phyloP scores from a whole-genome alignment of 2,329 filamentous ascomycete genomes.

The Paracoccidioides brasiliensis region DNA sequence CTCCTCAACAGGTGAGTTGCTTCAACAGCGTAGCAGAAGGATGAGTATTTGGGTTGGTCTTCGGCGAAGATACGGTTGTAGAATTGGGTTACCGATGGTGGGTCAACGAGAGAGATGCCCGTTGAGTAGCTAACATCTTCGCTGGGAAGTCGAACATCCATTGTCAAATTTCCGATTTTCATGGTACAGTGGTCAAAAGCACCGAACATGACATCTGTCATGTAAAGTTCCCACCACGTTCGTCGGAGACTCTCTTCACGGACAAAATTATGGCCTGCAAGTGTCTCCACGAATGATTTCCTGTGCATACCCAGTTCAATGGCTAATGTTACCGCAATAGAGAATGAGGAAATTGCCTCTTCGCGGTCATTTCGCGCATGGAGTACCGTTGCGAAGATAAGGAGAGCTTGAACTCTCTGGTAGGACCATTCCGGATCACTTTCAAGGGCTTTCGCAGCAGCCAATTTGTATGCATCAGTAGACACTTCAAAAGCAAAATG shows the following conservation, averaged over 20 bases:
- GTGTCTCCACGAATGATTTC: conserved; percentile 48
- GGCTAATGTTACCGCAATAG: conserved; percentile 56
- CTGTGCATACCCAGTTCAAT: conserved; percentile 65
- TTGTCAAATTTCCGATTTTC: conserved; percentile 58
- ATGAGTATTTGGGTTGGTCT: conserved; percentile 57
- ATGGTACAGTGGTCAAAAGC: conserved; percentile 42
- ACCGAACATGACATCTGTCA: conserved; percentile 74
- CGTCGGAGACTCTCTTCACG: conserved; percentile 73
- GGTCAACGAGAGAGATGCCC: conserved; percentile 43
- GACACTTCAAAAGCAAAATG: conserved; percentile 38
- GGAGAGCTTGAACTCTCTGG: conserved; percentile 62
- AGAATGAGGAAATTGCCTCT: conserved; percentile 54
- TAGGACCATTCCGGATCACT: conserved; percentile 35
- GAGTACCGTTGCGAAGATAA: conserved; percentile 63
- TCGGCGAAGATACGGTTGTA: conserved; percentile 64
- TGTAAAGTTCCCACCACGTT: conserved; percentile 81
- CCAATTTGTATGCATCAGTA: conserved; percentile 32
- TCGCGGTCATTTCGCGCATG: conserved; percentile 63
- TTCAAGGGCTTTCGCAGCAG: conserved; percentile 20
- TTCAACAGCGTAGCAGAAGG: conserved; percentile 73
- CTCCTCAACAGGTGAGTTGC: conserved; percentile 65
- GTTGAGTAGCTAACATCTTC: conserved; percentile 55
- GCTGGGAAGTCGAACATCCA: conserved; percentile 63
- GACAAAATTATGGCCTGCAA: conserved; percentile 52
- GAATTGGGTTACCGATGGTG: conserved; percentile 58